Evolutionary conservation across 768 basidiomycete genomes (phyloP).

Genomic region (Boletus speciosus): DNA sequence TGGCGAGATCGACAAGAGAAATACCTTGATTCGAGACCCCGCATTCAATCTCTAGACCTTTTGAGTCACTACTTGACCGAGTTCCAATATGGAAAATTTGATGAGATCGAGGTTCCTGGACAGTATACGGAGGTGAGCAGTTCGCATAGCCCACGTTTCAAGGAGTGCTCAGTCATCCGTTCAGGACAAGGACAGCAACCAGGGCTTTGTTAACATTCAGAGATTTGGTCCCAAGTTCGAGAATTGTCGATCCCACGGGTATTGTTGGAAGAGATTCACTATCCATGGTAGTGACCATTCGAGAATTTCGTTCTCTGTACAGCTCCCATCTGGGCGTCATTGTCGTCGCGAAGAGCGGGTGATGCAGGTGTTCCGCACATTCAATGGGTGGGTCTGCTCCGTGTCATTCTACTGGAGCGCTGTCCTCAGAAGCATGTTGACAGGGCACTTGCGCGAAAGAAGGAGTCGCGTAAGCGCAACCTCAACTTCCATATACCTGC

Average conservation of each 20-base stretch:
- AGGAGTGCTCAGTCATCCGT: conserved; percentile 7
- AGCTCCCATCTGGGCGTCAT: conserved; percentile 80
- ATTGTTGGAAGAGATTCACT: conserved; percentile 86
- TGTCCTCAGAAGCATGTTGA: conserved; percentile 1
- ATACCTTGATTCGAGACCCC: conserved; percentile 76
- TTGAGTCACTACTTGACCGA: conserved; percentile 93
- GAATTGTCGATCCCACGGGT: conserved; percentile 80
- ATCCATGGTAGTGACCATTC: conserved; percentile 90
- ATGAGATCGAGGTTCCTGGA: conserved; percentile 97
- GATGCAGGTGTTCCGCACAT: conserved; percentile 88
- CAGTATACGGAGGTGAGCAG: conserved; percentile 89
- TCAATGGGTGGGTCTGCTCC: conserved; percentile 67
- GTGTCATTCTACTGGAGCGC: not conserved
- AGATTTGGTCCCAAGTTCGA: conserved; percentile 91
- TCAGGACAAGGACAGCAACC: conserved; percentile 93
- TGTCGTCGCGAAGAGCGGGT: conserved; percentile 90
- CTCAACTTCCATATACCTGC: conserved; percentile 89
- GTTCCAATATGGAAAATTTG: conserved; percentile 96
- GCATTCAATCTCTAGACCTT: conserved; percentile 78
- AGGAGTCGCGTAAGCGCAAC: conserved; percentile 90
- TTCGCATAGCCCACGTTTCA: not conserved
- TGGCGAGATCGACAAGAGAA: conserved; percentile 93
- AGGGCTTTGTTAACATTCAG: conserved; percentile 84
- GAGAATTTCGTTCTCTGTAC: conserved; percentile 85
- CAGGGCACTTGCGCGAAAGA: conserved; percentile 81